Evolutionary conservation across 2,329 filamentous ascomycete genomes (phyloP).

Genomic region (Pseudocercospora ulei): DNA sequence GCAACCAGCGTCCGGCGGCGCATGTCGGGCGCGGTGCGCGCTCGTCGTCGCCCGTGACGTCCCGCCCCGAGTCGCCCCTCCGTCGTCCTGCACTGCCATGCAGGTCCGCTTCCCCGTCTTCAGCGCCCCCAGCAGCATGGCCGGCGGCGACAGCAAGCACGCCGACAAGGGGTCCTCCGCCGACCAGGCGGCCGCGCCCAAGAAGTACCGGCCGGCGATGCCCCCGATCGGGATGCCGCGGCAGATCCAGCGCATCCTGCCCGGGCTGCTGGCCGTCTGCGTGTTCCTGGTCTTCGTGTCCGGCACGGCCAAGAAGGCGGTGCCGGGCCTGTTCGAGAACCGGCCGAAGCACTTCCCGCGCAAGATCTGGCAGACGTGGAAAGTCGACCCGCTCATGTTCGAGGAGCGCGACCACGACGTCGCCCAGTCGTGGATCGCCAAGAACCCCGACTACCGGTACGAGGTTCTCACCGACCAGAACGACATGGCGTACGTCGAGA

Average conservation of each 20-base stretch:
- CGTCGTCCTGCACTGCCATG: constrained; percentile 1
- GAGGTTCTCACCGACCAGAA: constrained; percentile 62
- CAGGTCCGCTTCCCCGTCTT: constrained; percentile 13
- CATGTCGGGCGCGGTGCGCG: constrained; percentile 8
- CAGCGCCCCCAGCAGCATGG: constrained; percentile 12
- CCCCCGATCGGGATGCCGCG: constrained; percentile 37
- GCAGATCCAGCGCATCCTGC: constrained; percentile 43
- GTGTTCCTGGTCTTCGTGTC: constrained; percentile 41
- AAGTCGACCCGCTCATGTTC: constrained; percentile 57
- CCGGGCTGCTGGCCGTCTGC: constrained; percentile 41
- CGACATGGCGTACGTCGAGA: constrained; percentile 57
- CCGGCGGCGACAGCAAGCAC: constrained; percentile 12
- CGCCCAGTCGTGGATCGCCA: constrained; percentile 55
- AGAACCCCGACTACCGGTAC: constrained; percentile 58
- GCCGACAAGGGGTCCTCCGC: constrained; percentile 10
- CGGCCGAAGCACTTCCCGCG: constrained; percentile 44
- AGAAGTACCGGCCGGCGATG: constrained; percentile 20
- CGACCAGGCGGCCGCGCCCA: constrained; percentile 11
- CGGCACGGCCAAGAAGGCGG: constrained; percentile 21
- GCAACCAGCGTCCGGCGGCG: constrained; percentile 7
- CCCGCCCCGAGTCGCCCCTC: constrained; percentile 2
- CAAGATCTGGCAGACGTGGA: constrained; percentile 73
- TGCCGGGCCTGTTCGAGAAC: constrained; percentile 20
- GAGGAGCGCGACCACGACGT: constrained; percentile 53
- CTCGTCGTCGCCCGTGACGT: constrained; percentile 7